A percentile compares a stretch with the other conserved stretches of the same genome.
These are phyloP conservation scores for Penicillium polonicum DNA, from an alignment of 2,329 filamentous ascomycete genomes.

Conservation along the genomic window DNA sequence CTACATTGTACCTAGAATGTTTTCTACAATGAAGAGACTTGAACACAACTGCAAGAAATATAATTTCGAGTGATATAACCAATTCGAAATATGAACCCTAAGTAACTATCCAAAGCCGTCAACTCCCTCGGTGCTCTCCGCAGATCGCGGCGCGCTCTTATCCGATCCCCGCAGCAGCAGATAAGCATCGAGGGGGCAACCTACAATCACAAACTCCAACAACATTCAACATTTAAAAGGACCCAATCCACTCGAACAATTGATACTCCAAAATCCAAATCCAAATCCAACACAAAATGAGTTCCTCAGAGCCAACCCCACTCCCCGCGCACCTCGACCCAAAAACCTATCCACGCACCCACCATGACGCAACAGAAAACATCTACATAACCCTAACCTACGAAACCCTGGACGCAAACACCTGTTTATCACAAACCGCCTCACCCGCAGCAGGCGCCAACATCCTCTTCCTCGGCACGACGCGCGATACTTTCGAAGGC, in stretches of 20 bases:
- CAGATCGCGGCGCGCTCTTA: conserved; percentile 13
- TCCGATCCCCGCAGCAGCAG: conserved; percentile 25
- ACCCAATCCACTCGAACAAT: neutral
- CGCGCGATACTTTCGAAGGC: conserved; percentile 44
- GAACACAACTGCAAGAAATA: neutral
- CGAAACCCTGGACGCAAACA: conserved; percentile 37
- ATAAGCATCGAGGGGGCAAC: conserved; percentile 16
- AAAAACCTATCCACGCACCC: conserved; percentile 41
- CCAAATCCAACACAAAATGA: conserved; percentile 10
- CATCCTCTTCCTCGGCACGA: conserved; percentile 48
- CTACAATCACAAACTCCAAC: neutral
- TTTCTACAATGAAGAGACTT: neutral
- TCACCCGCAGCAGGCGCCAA: conserved; percentile 47
- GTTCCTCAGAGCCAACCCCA: conserved; percentile 5
- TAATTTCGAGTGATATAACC: neutral
- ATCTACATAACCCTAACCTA: conserved; percentile 47
- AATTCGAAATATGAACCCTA: too few relatives aligned
- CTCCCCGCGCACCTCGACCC: conserved; percentile 39
- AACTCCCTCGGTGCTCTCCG: conserved; percentile 13
- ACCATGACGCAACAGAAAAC: conserved; percentile 31
- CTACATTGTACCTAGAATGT: neutral
- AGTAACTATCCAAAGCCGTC: neutral
- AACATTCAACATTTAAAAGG: neutral
- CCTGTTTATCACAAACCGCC: conserved; percentile 36
- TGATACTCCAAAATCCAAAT: neutral